Evolutionary conservation across 1,284 basidiomycete species (phyloP), one percentile per base, ranked within the genome.

Genomic region (Apiotrichum domesticum): DNA sequence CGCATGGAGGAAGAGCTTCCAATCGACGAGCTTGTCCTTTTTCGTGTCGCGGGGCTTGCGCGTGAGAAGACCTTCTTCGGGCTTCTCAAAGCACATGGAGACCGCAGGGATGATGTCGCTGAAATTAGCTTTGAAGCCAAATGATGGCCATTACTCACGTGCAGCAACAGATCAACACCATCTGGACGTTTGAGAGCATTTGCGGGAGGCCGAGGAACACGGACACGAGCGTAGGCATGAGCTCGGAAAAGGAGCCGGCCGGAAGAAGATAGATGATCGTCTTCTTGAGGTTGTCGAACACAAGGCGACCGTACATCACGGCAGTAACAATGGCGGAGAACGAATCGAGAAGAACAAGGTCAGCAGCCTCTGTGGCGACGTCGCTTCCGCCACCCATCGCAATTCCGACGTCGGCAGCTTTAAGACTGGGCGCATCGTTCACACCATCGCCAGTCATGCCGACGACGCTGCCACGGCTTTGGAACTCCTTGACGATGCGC

Each of bases 391-490:
- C 74, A 1, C 77, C 79, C 67, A 81, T 79, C 2, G 79, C 79
- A 21, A 81, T 78, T 15, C 80, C 79, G 41, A 80, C 72, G 56
- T 80, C 72, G 0, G 80, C 80, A 40, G 74, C 73, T 63, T 83
- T 83, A 43, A 85, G 74, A 3, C 39, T 66, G 6, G 86, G 84
- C 0, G 84, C 83, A 63, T 87, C 85, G 64, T 87, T 87, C 14
- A 87, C 84, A 14, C 85, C 85, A 64, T 87, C 85, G 32, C 86
- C 84, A 2, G 82, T 83, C 64, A 80, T 77, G n/a, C 79, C 83
- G 33, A 85, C 83, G 9, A 80, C 75, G 51, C 80, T 80, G 46
- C 80, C 80, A 3, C 82, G 76, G 14, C 71, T 72, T 66, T 85
- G 82, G 59, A 85, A 80, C 48, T 81, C 80, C 55, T 82, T 81